Evolutionary conservation across 1,139 yeast genomes (phyloP).

Genomic region (Pichia terricola): DNA sequence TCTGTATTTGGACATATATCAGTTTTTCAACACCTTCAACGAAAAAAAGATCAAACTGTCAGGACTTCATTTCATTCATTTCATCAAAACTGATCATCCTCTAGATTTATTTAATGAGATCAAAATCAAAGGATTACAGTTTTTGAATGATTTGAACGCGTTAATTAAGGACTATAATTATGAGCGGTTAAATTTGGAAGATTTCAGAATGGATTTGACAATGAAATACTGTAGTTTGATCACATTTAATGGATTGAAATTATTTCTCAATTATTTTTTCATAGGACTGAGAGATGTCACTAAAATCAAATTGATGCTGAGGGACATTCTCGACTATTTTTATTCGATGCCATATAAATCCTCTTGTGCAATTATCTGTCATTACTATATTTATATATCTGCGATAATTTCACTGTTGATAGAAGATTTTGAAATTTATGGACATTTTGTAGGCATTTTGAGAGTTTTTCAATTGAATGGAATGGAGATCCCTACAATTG

Average conservation of each 20-base stretch:
- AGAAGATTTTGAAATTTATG: slow-evolving; percentile 5
- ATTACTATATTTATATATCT: slow-evolving; percentile 10
- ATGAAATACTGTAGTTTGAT: slow-evolving; percentile 10
- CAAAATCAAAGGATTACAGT: slow-evolving; percentile 5
- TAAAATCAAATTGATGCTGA: neutral
- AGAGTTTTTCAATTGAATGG: slow-evolving; percentile 8
- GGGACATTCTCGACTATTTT: slow-evolving; percentile 10
- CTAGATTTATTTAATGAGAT: slow-evolving; percentile 1
- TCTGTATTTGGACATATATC: slow-evolving; percentile 3
- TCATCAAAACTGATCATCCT: slow-evolving; percentile 1
- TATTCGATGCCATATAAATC: slow-evolving; percentile 13
- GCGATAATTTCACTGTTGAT: slow-evolving; percentile 8
- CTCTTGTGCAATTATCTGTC: slow-evolving; percentile 10
- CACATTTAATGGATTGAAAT: slow-evolving; percentile 6
- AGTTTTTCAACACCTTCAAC: slow-evolving; percentile 1
- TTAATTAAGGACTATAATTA: slow-evolving; percentile 1
- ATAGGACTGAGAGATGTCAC: slow-evolving; percentile 6
- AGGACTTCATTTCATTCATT: slow-evolving; percentile 10
- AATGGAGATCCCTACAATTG: slow-evolving; percentile 7
- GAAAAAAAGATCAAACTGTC: slow-evolving; percentile 8
- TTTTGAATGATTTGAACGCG: slow-evolving; percentile 1
- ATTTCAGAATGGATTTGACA: slow-evolving; percentile 14
- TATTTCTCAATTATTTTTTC: slow-evolving; percentile 10
- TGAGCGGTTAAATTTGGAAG: slow-evolving; percentile 6
- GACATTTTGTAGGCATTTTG: slow-evolving; percentile 5